phyloP scores from a whole-genome alignment of 306 rosid genomes.

The Acmispon strigosus region DNA sequence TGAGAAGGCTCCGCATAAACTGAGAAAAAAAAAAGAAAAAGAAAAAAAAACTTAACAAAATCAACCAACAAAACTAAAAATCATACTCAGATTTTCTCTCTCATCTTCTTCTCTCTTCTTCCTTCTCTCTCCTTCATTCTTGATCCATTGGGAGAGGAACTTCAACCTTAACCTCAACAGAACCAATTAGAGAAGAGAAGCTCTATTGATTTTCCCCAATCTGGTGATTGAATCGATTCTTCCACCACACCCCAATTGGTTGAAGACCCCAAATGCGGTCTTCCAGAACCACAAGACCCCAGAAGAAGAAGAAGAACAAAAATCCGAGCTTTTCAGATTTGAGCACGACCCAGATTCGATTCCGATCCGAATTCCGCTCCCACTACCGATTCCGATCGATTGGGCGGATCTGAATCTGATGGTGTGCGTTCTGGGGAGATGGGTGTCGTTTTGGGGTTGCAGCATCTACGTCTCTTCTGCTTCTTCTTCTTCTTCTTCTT shows the following conservation, averaged over 20 bases:
- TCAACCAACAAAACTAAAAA: constrained; percentile 4
- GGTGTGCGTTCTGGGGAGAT: constrained; percentile 50
- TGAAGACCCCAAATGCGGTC: constrained; percentile 57
- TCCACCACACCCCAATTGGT: neutral
- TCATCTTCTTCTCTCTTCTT: constrained; percentile 19
- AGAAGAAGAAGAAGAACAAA: constrained; percentile 11
- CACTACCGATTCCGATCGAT: neutral
- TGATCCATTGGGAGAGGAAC: constrained; percentile 43
- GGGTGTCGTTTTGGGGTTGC: constrained; percentile 30
- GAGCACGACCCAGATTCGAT: constrained; percentile 26
- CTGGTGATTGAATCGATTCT: neutral
- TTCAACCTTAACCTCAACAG: neutral
- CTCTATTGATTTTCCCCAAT: neutral
- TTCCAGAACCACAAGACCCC: constrained; percentile 30
- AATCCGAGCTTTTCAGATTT: constrained; percentile 8
- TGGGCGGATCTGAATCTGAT: constrained; percentile 52
- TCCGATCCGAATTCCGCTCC: constrained; percentile 31
- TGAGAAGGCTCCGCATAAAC: constrained; percentile 30
- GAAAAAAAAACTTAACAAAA: constrained; percentile 7
- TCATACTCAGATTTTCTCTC: constrained; percentile 26
- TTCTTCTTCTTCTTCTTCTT: neutral
- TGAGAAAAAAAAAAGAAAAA: constrained; percentile 10
- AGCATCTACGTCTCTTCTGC: too few species aligned
- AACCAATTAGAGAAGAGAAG: constrained; percentile 12
- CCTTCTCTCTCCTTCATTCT: constrained; percentile 2